Base-by-base conservation (phyloP, 257 asterid genomes). In the Solanum pimpinellifolium region DNA sequence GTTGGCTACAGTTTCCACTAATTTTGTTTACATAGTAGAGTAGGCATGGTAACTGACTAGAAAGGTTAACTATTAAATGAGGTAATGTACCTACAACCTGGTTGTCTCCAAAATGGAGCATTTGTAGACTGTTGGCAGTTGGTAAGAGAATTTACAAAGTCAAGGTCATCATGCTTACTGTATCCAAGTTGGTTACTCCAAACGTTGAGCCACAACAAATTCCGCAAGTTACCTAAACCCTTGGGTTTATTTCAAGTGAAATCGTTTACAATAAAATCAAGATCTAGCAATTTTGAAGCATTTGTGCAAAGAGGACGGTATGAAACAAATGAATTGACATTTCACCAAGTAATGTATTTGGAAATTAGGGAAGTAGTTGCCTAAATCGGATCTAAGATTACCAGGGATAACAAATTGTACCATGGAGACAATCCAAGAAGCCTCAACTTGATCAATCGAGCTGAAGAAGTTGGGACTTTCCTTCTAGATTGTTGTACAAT, bases 261-360 rank as follows among this genome's bases (percentile, higher is more conserved):
- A 86, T 88, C 89, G 60, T 92, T 92, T 31, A 11, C 47, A 10
- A 70, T 77, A 27, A 92, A 15, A 10, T 92, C 95, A 70, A 93
- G 75, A 84, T 31, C 75, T 6, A 33, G 73, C 80, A 88, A 91
- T 21, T 88, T 86, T 14, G 93, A 83, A 84, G 91, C 92, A 73
- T 93, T 91, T 78, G 94, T 85, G 35, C 74, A 90, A 62, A 60
- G 93, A 91, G 46, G 87, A 75, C 8, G 92, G 95, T 68, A 92
- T 88, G 7, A 86, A 46, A 5, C 94, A 92, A 11, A 86, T 83
- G 86, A 93, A 92, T 35, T 84, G 88, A 52, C 91, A 91, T 84
- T 60, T 69, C 29, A 83, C 90, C 88, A 92, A 69, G 88, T 90
- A 86, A 27, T 90, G 70, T 44, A 56, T 80, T 49, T 56, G 84